Conservation (phyloP, 164 flowering plant genomes). For the Amborella trichopoda region DNA sequence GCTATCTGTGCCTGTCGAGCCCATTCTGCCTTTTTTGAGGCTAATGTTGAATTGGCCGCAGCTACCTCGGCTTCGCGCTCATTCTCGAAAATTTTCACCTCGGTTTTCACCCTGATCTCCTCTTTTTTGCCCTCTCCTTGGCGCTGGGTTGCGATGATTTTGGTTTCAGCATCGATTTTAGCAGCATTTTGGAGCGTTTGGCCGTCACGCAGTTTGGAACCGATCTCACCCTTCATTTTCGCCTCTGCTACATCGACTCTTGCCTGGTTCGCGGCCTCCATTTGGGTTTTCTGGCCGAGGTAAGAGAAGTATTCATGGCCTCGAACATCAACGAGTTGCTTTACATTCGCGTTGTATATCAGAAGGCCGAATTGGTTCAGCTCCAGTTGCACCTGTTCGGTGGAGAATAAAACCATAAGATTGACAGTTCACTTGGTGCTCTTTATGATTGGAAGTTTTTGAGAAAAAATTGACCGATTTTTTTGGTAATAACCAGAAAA, state of each 20-base stretch:
- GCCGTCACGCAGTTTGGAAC: slow-evolving; percentile 15
- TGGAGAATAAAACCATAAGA: slow-evolving; percentile 23
- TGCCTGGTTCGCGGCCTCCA: slow-evolving; percentile 28
- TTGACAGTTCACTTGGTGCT: slow-evolving; percentile 30
- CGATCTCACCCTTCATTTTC: slow-evolving; percentile 17
- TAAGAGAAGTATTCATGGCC: slow-evolving; percentile 37
- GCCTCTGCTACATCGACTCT: slow-evolving; percentile 21
- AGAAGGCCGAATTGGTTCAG: slow-evolving; percentile 26
- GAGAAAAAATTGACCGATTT: too few species aligned
- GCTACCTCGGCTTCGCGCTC: slow-evolving; percentile 20
- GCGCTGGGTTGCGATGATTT: slow-evolving; percentile 11
- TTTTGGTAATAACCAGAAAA: too few species aligned
- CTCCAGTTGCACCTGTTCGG: slow-evolving; percentile 28
- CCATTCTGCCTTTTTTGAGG: slow-evolving; percentile 17
- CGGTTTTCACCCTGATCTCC: slow-evolving; percentile 17
- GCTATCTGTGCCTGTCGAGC: slow-evolving; percentile 11
- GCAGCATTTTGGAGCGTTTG: slow-evolving; percentile 17
- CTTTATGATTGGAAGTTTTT: too few species aligned
- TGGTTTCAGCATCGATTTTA: slow-evolving; percentile 17
- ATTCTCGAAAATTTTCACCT: slow-evolving; percentile 18
- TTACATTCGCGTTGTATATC: slow-evolving; percentile 32
- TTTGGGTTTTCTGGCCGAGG: slow-evolving; percentile 30
- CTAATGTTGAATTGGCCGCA: slow-evolving; percentile 17
- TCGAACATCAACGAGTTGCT: slow-evolving; percentile 24
- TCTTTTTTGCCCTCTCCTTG: slow-evolving; percentile 18